Base-by-base conservation (phyloP, 202 grass and related monocot species). In the Zizania palustris region DNA sequence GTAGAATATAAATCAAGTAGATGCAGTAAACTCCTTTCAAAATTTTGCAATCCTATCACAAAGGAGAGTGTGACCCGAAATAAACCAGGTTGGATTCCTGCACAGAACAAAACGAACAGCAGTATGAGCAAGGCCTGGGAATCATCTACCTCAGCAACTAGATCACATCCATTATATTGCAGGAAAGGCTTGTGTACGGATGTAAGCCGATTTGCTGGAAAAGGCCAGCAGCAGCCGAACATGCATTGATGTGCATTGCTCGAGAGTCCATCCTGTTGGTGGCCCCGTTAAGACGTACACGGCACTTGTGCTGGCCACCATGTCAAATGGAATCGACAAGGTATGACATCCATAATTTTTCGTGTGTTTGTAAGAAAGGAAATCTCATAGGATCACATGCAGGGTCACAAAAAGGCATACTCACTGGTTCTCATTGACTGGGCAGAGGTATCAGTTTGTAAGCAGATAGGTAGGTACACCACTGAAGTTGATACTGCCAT, bases 321-420 rank as follows among this genome's bases (percentile, higher is more conserved):
- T 60, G 75, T 67, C 50, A 53, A 80, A 63, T 65, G 60, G 34
- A 82, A 82, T 53, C 49, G 49, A 82, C 20, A 73, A 60, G 66
- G 35, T 50, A 34, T 33, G 51, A 9, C 42, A 59, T 41, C 11
- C 73, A 61, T 64, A 72, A 65, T 77, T 72, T 77, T 42, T n/a
- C 57, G 43, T 59, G 15, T 65, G 9, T 60, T 22, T 60, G 4
- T n/a, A 46, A 43, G 14, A 51, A 13, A 58, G 66, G 60, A 67
- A 10, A 87, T 66, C 77, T 82, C 73, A 72, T 82, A 82, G 43
- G 48, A 60, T 67, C 65, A 37, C 33, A 77, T 45, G 60, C 43
- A 68, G 19, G 14, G 44, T 10, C 57, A 62, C 38, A 39, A 51
- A 58, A 67, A 71, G 49, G 10, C 33, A 20, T 40, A 11, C 11